Base-by-base conservation (phyloP, 495 filamentous ascomycete species). In the Penicillium diatomitis region DNA sequence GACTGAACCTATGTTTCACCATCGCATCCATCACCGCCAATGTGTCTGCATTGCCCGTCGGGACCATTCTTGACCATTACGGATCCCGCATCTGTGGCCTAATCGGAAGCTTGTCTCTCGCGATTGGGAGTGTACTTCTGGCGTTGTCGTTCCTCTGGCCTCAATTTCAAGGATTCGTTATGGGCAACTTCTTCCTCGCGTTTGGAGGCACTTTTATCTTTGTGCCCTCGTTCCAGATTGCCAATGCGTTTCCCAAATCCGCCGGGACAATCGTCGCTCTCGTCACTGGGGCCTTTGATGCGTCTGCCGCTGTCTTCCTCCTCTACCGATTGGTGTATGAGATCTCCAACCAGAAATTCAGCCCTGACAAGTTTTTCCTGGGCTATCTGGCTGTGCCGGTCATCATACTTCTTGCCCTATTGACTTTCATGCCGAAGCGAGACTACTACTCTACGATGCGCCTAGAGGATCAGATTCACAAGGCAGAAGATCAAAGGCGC, bases 21-120 rank as follows among this genome's bases (percentile, higher is more conserved):
- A 75, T 87, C 34, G 89, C 88, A n/a, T 89, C 88, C 9, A 90
- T 95, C 11, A 83, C 78, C 4, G 95, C 90, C 34, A 85, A 85
- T 61, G 84, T 91, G 11, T 83, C 80, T 11, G 90, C 89, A 6
- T 72, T 95, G 3, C 88, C 89, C 8, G 80, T 95, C 4, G 90
- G 84, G 4, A 64, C 64, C 67, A 62, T 82, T 6, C 72, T 87
- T 8, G 84, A 87, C 54, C 77, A 75, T 36, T 86, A 74, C 56
- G 84, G 84, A 4, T 81, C 83, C 38, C 77, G 81, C 8, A 54
- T 82, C 0, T 77, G 79, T 54, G 79, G 79, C 32, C 54, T 84
- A 3, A 61, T 76, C 41, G 78, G 77, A 5, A 70, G 72, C 35
- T 7, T 78, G 3, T 68, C 79, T 46, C 64, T 87, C n/a, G 64